A percentile compares a stretch with the other conserved stretches of the same genome.
phyloP scores from a whole-genome alignment of 768 basidiomycete species.

The Peribolospora baueri region DNA sequence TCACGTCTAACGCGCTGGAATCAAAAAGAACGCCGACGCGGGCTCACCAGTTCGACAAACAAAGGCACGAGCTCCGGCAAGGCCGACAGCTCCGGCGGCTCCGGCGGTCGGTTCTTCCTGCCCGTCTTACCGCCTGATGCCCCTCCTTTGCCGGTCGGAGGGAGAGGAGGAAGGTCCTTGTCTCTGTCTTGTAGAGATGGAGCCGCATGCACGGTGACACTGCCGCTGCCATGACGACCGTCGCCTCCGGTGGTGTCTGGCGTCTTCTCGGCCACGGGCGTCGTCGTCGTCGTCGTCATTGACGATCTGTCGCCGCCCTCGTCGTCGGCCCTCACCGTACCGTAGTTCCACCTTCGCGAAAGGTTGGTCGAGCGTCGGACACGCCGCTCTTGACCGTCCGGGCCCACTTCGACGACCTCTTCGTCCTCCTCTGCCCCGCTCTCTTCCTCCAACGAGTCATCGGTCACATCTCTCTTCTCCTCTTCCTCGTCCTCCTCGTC shows the following conservation, averaged over 20 bases:
- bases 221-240: too few relatives aligned
- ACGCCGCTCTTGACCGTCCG: slow-evolving; percentile 9
- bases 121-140: slow-evolving; percentile 3
- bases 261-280: too few relatives aligned
- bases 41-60: slow-evolving; percentile 69
- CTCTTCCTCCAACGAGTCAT: slow-evolving; percentile 21
- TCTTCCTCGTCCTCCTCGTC: slow-evolving; percentile 17
- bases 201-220: too few relatives aligned
- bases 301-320: too few relatives aligned
- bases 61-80: slow-evolving; percentile 65
- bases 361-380: neutral
- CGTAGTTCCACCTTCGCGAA: neutral
- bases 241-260: too few relatives aligned
- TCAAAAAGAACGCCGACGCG: neutral
- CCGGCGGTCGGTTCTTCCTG: slow-evolving; percentile 18
- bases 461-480: slow-evolving; percentile 4
- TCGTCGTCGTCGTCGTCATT: too few relatives aligned
- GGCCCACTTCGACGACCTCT: slow-evolving; percentile 23
- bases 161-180: too few relatives aligned
- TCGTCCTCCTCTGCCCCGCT: slow-evolving; percentile 5
- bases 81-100: slow-evolving; percentile 50
- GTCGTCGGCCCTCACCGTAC: neutral
- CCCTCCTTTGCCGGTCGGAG: neutral
- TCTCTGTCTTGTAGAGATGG: too few relatives aligned
- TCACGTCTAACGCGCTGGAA: too few relatives aligned